These are phyloP conservation scores for Diaporthe sp. DNA, from an alignment of 2,329 filamentous ascomycete genomes.

Conservation along the genomic window DNA sequence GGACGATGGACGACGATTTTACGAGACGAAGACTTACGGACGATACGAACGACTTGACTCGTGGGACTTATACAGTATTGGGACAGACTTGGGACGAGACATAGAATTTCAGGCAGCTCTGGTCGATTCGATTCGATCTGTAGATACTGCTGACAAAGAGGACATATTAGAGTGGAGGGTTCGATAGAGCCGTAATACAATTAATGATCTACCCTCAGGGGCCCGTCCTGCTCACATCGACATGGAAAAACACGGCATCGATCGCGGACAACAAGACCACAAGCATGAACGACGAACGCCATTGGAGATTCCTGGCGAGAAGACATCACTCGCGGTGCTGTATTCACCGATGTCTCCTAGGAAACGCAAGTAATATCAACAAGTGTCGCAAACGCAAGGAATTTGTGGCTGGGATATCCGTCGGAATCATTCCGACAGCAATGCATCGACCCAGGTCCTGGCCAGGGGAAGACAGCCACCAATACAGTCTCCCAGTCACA, in stretches of 20 bases:
- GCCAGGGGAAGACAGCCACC: neutral
- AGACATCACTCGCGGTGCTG: neutral
- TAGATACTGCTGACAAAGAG: constrained; percentile 12
- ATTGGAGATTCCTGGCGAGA: neutral
- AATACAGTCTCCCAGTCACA: neutral
- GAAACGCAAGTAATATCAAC: neutral
- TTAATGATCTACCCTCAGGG: constrained; percentile 1
- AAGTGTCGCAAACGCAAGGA: constrained; percentile 2
- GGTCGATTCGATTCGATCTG: neutral
- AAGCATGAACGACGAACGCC: neutral
- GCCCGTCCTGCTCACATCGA: neutral
- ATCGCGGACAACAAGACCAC: neutral
- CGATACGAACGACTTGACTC: constrained; percentile 17
- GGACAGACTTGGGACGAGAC: constrained; percentile 24
- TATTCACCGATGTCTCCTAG: neutral
- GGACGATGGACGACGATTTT: constrained; percentile 29
- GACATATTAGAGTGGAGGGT: neutral
- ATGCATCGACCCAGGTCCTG: neutral
- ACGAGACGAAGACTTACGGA: constrained; percentile 28
- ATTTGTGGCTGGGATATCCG: constrained; percentile 7
- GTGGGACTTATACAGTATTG: neutral
- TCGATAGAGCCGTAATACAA: constrained; percentile 27
- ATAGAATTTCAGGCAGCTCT: constrained; percentile 22
- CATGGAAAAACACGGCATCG: neutral
- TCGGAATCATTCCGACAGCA: constrained; percentile 23